Evolutionary conservation across 2,329 filamentous ascomycete genomes (phyloP).

Genomic region (Ambrosiella beaveri): DNA sequence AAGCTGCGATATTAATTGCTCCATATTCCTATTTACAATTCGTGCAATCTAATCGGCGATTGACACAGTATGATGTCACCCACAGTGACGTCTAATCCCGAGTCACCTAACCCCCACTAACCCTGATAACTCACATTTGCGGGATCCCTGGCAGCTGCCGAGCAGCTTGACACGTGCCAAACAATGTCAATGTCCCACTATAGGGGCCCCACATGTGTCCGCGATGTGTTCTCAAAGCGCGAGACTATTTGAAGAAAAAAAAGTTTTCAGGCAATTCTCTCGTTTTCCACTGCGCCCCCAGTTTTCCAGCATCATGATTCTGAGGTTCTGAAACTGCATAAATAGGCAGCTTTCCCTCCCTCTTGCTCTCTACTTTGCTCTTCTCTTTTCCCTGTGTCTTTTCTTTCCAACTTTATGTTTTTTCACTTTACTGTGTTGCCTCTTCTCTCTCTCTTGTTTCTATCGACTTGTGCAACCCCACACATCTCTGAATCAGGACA

Average conservation of each 20-base stretch:
- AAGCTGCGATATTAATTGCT: too few relatives aligned
- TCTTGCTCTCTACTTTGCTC: background rate
- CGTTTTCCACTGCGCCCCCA: background rate
- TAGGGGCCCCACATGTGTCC: background rate
- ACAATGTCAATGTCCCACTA: background rate
- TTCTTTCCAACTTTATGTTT: background rate
- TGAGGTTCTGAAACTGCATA: slow-evolving; percentile 10
- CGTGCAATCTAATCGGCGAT: too few relatives aligned
- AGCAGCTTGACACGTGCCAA: too few relatives aligned
- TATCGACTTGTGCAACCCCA: slow-evolving; percentile 7
- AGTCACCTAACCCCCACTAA: too few relatives aligned
- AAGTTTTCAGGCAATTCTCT: background rate
- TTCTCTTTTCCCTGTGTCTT: background rate
- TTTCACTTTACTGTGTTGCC: slow-evolving; percentile 1
- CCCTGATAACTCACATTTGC: too few relatives aligned
- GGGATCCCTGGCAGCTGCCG: too few relatives aligned
- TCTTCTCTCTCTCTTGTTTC: slow-evolving; percentile 12
- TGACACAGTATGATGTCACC: too few relatives aligned
- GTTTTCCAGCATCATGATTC: background rate
- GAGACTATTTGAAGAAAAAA: background rate
- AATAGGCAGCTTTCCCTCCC: slow-evolving; percentile 13
- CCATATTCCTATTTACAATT: too few relatives aligned
- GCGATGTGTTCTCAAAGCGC: background rate
- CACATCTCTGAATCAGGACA: slow-evolving; percentile 2
- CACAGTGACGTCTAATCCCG: too few relatives aligned